Percentiles rank a stretch among this genome's conserved stretches.
Conservation (phyloP, 768 basidiomycete genomes). For the Mrakia blollopis region DNA sequence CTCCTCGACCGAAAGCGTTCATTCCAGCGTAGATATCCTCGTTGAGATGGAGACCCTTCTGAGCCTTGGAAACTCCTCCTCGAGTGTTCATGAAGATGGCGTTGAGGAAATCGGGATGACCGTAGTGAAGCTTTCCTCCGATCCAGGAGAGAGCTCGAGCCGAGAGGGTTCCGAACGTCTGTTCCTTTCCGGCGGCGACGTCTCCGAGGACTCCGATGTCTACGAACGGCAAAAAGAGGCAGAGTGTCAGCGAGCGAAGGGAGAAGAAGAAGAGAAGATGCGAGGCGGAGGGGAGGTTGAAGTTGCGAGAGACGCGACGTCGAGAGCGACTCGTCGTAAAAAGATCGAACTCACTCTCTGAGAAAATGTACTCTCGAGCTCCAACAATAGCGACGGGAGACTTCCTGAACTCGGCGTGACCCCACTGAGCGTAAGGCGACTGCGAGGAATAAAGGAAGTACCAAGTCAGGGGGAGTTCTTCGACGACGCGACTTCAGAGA, state of each 20-base stretch:
- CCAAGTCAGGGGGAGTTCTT: not conserved
- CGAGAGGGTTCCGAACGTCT: slow-evolving; percentile 97
- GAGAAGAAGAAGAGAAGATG: no score
- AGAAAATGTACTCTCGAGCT: slow-evolving; percentile 99
- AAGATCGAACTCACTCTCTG: slow-evolving; percentile 56
- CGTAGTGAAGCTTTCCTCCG: slow-evolving; percentile 97
- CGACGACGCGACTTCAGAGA: no score
- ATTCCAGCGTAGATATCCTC: slow-evolving; percentile 99
- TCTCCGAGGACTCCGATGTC: slow-evolving; percentile 97
- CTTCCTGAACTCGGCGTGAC: slow-evolving; percentile 77
- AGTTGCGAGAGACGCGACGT: not conserved
- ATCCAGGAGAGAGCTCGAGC: slow-evolving; percentile 95
- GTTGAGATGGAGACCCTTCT: slow-evolving; percentile 97
- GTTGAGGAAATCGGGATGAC: slow-evolving; percentile 98
- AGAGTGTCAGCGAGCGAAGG: not conserved
- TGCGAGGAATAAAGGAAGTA: not conserved
- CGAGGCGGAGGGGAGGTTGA: not conserved
- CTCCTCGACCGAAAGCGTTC: slow-evolving; percentile 95
- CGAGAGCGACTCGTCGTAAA: not conserved
- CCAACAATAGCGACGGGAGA: slow-evolving; percentile 95
- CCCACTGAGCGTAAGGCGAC: slow-evolving; percentile 87
- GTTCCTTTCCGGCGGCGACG: slow-evolving; percentile 97
- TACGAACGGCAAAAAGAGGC: not conserved
- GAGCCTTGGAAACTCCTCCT: slow-evolving; percentile 96
- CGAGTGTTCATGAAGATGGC: slow-evolving; percentile 97